These are phyloP conservation scores for Zygosaccharomyces bisporus DNA, from an alignment of 805 yeast species.

Conservation along the genomic window DNA sequence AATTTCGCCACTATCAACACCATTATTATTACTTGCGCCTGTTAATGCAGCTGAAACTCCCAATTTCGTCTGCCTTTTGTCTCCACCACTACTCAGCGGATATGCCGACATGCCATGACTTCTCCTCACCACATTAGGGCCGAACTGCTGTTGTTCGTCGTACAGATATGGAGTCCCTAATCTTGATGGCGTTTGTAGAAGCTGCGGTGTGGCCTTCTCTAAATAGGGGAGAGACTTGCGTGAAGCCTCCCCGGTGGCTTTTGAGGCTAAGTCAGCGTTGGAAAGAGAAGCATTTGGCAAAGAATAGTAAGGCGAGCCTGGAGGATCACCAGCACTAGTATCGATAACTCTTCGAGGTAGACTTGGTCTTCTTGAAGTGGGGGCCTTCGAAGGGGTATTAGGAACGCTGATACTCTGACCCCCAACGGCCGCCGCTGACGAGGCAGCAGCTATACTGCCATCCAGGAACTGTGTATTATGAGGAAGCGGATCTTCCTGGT, in stretches of 20 bases:
- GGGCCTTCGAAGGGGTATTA: conserved; percentile 14
- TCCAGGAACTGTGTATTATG: conserved; percentile 6
- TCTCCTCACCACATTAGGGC: not conserved
- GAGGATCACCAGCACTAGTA: conserved; percentile 12
- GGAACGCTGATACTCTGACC: conserved; percentile 11
- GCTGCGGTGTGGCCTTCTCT: not conserved
- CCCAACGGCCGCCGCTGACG: conserved; percentile 2
- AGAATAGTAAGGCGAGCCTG: conserved; percentile 19
- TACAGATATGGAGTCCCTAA: conserved; percentile 1
- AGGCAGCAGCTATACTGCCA: conserved; percentile 6
- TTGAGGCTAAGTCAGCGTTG: conserved; percentile 9
- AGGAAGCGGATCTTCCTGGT: conserved; percentile 7
- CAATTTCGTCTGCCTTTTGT: not conserved
- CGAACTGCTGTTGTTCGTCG: not conserved
- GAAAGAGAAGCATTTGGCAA: conserved; percentile 14
- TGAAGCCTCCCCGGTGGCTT: not conserved
- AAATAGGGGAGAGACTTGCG: not conserved
- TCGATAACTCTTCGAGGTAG: conserved; percentile 4
- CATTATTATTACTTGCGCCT: conserved; percentile 4
- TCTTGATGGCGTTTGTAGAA: conserved; percentile 4
- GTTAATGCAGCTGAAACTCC: not conserved
- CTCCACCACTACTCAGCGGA: conserved; percentile 3
- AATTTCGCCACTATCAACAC: conserved; percentile 8
- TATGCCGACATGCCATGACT: conserved; percentile 2
- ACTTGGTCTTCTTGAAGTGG: conserved; percentile 14